phyloP scores from a whole-genome alignment of 1,284 basidiomycete genomes.

The Tremellales sp. region DNA sequence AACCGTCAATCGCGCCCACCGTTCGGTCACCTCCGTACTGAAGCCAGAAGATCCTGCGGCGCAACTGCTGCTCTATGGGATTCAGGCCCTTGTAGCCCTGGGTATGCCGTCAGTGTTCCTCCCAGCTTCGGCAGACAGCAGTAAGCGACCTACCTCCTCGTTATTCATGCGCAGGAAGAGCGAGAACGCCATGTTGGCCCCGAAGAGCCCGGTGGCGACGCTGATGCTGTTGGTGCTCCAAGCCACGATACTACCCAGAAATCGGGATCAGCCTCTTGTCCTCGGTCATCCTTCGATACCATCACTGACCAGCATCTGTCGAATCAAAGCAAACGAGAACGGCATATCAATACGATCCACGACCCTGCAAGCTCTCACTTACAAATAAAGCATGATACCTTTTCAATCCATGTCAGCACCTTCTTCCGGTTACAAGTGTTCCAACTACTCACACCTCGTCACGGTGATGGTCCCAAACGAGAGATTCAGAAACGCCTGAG shows the following conservation, averaged over 20 bases:
- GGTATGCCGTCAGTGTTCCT: not conserved
- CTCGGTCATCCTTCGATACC: slow-evolving; percentile 1
- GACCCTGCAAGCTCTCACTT: not conserved
- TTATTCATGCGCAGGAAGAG: slow-evolving; percentile 20
- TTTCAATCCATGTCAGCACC: not conserved
- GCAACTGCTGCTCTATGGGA: slow-evolving; percentile 76
- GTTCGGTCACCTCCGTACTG: slow-evolving; percentile 83
- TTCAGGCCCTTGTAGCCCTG: slow-evolving; percentile 13
- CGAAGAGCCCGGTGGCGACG: not conserved
- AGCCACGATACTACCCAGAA: too few species aligned
- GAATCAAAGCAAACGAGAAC: too few species aligned
- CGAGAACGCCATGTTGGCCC: slow-evolving; percentile 10
- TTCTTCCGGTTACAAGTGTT: not conserved
- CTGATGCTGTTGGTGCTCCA: too few species aligned
- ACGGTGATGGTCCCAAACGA: slow-evolving; percentile 19
- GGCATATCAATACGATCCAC: too few species aligned
- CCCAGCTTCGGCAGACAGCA: not conserved
- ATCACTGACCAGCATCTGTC: too few species aligned
- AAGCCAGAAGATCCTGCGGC: slow-evolving; percentile 77
- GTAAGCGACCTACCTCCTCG: slow-evolving; percentile 18
- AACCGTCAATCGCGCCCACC: slow-evolving; percentile 69
- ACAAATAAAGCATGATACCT: slow-evolving; percentile 25
- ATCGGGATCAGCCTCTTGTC: too few species aligned
- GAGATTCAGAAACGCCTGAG: slow-evolving; percentile 13
- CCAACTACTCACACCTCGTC: slow-evolving; percentile 13